A percentile compares a stretch with the other conserved stretches of the same genome.
These are phyloP conservation scores for Argentina anserina DNA, from an alignment of 306 rosid genomes.

Conservation along the genomic window DNA sequence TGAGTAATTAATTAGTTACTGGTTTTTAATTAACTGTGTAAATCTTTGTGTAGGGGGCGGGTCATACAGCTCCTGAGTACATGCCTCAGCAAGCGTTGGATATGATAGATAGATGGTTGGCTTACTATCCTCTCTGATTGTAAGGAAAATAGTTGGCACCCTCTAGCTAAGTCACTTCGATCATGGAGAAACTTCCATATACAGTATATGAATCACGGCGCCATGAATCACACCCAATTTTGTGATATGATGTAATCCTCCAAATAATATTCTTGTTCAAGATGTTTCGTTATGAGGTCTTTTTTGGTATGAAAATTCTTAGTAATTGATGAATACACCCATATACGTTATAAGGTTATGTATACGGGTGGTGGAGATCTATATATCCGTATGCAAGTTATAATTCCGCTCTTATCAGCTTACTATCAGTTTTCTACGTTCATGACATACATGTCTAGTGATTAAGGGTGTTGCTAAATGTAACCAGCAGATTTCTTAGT, in stretches of 20 bases:
- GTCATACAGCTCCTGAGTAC: slow-evolving; percentile 8
- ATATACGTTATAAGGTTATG: too few species aligned
- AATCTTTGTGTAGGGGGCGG: neutral
- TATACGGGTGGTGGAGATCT: too few species aligned
- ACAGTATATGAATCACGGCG: too few species aligned
- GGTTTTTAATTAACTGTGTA: neutral
- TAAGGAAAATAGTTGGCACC: neutral
- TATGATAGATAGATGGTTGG: slow-evolving; percentile 4
- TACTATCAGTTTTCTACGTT: too few species aligned
- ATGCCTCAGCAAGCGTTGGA: slow-evolving; percentile 4
- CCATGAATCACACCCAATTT: too few species aligned
- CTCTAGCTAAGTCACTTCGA: neutral
- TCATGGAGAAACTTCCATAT: neutral
- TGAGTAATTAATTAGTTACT: neutral
- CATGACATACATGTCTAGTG: too few species aligned
- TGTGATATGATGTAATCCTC: neutral
- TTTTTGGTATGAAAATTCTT: too few species aligned
- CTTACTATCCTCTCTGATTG: neutral
- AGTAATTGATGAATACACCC: too few species aligned
- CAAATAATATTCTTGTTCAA: neutral
- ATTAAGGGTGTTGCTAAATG: too few species aligned
- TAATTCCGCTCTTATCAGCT: too few species aligned
- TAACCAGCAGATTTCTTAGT: too few species aligned
- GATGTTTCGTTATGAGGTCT: neutral
- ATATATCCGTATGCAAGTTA: too few species aligned